Percentiles rank a stretch among this genome's conserved stretches.
Conservation (phyloP, 164 flowering plant species). For the Tinospora cordifolia region DNA sequence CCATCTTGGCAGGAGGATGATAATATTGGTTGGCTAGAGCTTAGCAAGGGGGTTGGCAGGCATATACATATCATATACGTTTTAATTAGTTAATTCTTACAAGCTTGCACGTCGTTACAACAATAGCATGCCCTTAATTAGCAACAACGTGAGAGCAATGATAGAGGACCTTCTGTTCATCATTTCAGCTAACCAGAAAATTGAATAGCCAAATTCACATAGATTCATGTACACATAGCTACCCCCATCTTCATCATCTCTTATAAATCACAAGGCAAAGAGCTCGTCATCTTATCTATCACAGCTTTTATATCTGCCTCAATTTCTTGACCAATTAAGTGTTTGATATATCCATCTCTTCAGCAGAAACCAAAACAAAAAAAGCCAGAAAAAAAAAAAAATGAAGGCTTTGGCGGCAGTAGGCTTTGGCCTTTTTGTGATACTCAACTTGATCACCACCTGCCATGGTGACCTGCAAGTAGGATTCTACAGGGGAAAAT, state of each 20-base stretch:
- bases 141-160: not conserved
- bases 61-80: too few species aligned
- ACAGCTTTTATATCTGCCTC: not conserved
- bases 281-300: not conserved
- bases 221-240: too few species aligned
- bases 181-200: too few species aligned
- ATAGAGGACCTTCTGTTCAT: not conserved
- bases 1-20: too few species aligned
- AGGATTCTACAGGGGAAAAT: slow-evolving; percentile 34
- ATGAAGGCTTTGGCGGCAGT: slow-evolving; percentile 12
- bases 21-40: not conserved
- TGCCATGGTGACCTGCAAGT: slow-evolving; percentile 19
- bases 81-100: not conserved
- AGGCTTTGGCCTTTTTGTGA: slow-evolving; percentile 11
- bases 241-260: not conserved
- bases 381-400: too few species aligned
- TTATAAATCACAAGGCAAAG: not conserved
- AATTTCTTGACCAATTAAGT: not conserved
- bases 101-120: not conserved
- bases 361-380: too few species aligned
- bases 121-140: not conserved
- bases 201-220: too few species aligned
- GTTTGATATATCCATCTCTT: too few species aligned
- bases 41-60: not conserved
- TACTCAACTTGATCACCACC: slow-evolving; percentile 9